Conservation (phyloP, 2,329 filamentous ascomycete genomes). For the Bimuria novae-zelandiae region DNA sequence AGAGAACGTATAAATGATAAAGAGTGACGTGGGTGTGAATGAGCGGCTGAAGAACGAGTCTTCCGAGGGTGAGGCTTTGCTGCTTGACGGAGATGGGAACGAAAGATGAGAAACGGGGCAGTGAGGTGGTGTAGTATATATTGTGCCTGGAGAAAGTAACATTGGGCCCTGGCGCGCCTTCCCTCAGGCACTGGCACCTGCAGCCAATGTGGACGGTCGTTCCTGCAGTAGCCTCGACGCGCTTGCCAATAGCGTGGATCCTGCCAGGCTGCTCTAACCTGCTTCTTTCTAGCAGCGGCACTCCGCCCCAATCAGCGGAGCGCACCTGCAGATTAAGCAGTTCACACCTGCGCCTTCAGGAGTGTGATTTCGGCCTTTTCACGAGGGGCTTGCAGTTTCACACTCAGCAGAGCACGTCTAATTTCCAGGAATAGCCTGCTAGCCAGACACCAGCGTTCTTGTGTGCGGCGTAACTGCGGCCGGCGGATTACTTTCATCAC, state of each 20-base stretch:
- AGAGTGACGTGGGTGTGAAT: slow-evolving; percentile 22
- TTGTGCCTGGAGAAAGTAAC: neutral
- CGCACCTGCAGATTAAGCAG: slow-evolving; percentile 17
- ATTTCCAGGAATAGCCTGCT: slow-evolving; percentile 14
- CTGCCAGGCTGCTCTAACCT: neutral
- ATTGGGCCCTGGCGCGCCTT: slow-evolving; percentile 4
- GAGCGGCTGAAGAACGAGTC: slow-evolving; percentile 33
- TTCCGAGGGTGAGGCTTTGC: slow-evolving; percentile 14
- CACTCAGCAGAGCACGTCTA: slow-evolving; percentile 5
- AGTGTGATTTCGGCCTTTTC: slow-evolving; percentile 12
- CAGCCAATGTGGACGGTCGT: slow-evolving; percentile 3
- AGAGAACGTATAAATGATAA: slow-evolving; percentile 23
- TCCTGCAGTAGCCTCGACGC: slow-evolving; percentile 4
- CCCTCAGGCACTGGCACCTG: neutral
- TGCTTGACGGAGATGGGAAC: slow-evolving; percentile 7
- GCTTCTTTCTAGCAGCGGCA: neutral
- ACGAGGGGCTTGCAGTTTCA: slow-evolving; percentile 1
- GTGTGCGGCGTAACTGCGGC: neutral
- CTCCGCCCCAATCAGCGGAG: slow-evolving; percentile 20
- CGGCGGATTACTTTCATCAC: too few species aligned
- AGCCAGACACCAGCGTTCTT: neutral
- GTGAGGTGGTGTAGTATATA: slow-evolving; percentile 1
- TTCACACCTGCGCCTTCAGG: slow-evolving; percentile 16
- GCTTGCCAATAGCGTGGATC: slow-evolving; percentile 1
- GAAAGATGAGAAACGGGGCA: slow-evolving; percentile 5